Evolutionary conservation across 208 protist genomes (phyloP).

Genomic region (Trypanosoma caninum): DNA sequence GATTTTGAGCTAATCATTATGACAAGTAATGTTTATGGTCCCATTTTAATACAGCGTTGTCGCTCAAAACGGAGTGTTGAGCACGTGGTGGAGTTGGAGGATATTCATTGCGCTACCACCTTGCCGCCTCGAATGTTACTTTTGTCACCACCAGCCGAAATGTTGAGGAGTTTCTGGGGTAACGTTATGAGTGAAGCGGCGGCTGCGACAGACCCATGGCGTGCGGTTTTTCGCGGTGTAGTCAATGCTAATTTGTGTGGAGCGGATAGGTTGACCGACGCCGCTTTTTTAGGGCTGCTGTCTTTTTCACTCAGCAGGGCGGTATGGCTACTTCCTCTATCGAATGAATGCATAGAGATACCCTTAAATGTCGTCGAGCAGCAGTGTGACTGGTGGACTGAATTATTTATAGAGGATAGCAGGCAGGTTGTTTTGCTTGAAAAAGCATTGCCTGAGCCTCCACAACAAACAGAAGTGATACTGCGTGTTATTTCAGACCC

Average conservation of each 20-base stretch:
- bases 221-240: background rate
- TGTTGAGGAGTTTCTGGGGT: background rate
- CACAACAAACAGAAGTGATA: constrained; percentile 54
- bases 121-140: constrained; percentile 50
- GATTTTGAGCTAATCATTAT: constrained; percentile 76
- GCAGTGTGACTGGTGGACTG: constrained; percentile 30
- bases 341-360: constrained; percentile 71
- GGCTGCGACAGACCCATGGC: background rate
- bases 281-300: background rate
- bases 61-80: constrained; percentile 59
- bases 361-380: constrained; percentile 37
- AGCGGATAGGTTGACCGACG: background rate
- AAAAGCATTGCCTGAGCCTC: constrained; percentile 51
- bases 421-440: constrained; percentile 51
- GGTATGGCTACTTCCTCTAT: constrained; percentile 60
- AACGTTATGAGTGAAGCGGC: background rate
- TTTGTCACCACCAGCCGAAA: constrained; percentile 38
- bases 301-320: constrained; percentile 8
- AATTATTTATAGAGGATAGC: constrained; percentile 28
- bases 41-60: constrained; percentile 67
- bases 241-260: background rate
- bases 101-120: constrained; percentile 37
- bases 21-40: constrained; percentile 48
- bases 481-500: constrained; percentile 59
- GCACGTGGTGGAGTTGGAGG: constrained; percentile 61